Evolutionary conservation across 2,329 filamentous ascomycete genomes (phyloP).

Genomic region (Botrytis galanthina): DNA sequence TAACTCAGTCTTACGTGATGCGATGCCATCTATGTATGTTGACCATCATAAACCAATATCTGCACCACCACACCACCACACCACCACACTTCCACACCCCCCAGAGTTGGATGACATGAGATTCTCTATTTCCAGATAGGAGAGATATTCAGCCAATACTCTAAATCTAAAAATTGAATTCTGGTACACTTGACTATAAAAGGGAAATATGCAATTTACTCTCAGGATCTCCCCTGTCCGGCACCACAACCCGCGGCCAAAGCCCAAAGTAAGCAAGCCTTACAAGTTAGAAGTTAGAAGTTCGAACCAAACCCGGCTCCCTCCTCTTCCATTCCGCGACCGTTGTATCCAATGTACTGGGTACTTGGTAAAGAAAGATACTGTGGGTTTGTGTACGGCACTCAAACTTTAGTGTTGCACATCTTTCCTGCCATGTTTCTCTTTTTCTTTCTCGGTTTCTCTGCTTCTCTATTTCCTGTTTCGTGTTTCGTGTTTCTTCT

Average conservation of each 20-base stretch:
- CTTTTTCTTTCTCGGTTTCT: not conserved
- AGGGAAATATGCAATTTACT: not conserved
- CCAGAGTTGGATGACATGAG: not conserved
- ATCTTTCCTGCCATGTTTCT: not conserved
- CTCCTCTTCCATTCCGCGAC: not conserved
- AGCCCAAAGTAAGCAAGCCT: not conserved
- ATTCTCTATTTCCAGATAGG: constrained; percentile 13
- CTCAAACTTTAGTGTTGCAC: not conserved
- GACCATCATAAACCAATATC: not conserved
- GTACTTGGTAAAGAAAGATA: not conserved
- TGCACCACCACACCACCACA: not conserved
- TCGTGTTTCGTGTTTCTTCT: not conserved
- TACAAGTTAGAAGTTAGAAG: not conserved
- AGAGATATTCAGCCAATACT: not conserved
- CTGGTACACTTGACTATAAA: not conserved
- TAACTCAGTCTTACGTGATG: constrained; percentile 11
- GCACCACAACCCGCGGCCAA: not conserved
- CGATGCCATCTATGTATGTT: not conserved
- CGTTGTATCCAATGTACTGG: constrained; percentile 3
- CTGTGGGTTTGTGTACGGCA: not conserved
- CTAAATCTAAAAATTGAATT: constrained; percentile 2
- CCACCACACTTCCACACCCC: not conserved
- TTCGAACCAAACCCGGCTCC: not conserved
- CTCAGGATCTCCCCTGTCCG: constrained; percentile 7
- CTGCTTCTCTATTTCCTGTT: too few species aligned